Percentiles rank a stretch among this genome's conserved stretches.
Evolutionary conservation across 768 basidiomycete genomes (phyloP).

Genomic region (Mycena galopus): DNA sequence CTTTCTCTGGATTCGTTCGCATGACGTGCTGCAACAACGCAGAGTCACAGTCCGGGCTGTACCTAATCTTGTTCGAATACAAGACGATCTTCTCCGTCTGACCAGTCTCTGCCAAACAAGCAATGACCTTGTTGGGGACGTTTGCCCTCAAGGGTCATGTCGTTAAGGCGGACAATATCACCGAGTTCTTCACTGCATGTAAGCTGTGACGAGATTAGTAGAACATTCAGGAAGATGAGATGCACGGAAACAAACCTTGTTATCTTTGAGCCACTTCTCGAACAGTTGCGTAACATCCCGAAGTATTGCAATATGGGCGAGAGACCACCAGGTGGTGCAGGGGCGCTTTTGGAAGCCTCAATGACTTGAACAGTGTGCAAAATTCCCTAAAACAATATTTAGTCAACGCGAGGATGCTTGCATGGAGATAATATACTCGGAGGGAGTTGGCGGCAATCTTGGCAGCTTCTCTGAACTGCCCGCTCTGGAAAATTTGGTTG

Average conservation of each 20-base stretch:
- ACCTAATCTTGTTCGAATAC: conserved; percentile 97
- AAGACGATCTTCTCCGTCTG: conserved; percentile 98
- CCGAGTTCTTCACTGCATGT: conserved; percentile 99
- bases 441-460: conserved; percentile 99
- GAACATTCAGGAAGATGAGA: conserved; percentile 4
- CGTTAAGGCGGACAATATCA: conserved; percentile 93
- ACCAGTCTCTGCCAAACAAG: conserved; percentile 98
- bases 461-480: conserved; percentile 93
- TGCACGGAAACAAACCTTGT: conserved; percentile 75
- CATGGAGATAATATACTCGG: conserved; percentile 62
- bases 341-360: conserved; percentile 96
- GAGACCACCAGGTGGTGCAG: conserved; percentile 89
- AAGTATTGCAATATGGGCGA: conserved; percentile 99
- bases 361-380: conserved; percentile 95
- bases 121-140: conserved; percentile 98
- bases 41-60: conserved; percentile 93
- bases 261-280: conserved; percentile 99
- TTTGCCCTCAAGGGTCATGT: conserved; percentile 99
- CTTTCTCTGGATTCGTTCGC: conserved; percentile 96
- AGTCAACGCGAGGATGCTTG: conserved; percentile 5
- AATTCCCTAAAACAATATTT: conserved; percentile 73
- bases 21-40: conserved; percentile 95
- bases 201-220: conserved; percentile 68
- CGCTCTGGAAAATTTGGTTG: conserved; percentile 88
- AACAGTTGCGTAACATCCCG: conserved; percentile 94